These are phyloP conservation scores for Trapa bicornis DNA, from an alignment of 345 rosid species.

Conservation along the genomic window DNA sequence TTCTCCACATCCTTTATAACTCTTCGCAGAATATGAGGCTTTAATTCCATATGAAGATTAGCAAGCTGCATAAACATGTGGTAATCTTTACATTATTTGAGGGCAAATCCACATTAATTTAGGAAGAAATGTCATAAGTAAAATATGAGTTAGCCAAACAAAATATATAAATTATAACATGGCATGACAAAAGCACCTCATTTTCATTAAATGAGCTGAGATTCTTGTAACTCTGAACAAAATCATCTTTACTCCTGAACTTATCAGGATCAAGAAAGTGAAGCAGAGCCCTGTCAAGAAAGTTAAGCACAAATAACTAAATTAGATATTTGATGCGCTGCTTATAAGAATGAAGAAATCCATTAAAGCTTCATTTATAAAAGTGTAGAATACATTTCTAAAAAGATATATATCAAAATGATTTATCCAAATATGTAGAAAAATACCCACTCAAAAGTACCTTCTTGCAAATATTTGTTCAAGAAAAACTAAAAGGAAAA, in stretches of 20 bases:
- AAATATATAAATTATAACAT: background rate
- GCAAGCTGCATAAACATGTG: slow-evolving; percentile 51
- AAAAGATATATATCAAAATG: background rate
- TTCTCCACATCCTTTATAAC: slow-evolving; percentile 98
- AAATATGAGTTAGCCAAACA: background rate
- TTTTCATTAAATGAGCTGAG: slow-evolving; percentile 90
- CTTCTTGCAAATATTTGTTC: background rate
- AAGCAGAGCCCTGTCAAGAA: slow-evolving; percentile 70
- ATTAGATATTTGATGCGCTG: background rate
- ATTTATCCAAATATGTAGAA: background rate
- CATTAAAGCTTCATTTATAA: background rate
- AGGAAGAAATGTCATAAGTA: background rate
- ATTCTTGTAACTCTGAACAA: slow-evolving; percentile 92
- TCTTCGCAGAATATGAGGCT: slow-evolving; percentile 97
- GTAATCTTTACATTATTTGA: slow-evolving; percentile 4
- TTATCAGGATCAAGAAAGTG: slow-evolving; percentile 92
- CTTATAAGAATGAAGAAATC: background rate
- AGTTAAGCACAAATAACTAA: background rate
- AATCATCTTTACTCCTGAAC: slow-evolving; percentile 88
- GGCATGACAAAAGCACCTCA: slow-evolving; percentile 37
- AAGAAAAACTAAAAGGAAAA: background rate
- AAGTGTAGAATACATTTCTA: background rate
- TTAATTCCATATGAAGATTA: slow-evolving; percentile 91
- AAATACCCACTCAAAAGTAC: background rate
- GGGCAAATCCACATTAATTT: background rate